These are phyloP conservation scores for Diaporthe sp. DNA, from an alignment of 2,329 filamentous ascomycete species.

Conservation along the genomic window DNA sequence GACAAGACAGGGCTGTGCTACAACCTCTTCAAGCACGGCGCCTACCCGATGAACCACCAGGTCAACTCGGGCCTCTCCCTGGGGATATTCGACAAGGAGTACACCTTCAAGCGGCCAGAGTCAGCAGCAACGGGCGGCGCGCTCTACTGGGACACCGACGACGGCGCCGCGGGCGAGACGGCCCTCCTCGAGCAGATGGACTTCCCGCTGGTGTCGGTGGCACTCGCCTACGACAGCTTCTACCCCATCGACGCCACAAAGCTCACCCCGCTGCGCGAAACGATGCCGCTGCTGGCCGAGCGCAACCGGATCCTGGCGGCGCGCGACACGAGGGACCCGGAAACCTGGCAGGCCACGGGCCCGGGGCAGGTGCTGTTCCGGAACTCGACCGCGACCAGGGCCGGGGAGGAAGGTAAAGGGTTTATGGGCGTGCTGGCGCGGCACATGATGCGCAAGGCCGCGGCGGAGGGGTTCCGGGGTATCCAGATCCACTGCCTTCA, in stretches of 20 bases:
- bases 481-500: slow-evolving; percentile 42
- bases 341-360: slow-evolving; percentile 40
- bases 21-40: slow-evolving; percentile 7
- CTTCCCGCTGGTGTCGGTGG: slow-evolving; percentile 45
- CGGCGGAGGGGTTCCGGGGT: slow-evolving; percentile 38
- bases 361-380: slow-evolving; percentile 41
- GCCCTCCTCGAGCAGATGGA: slow-evolving; percentile 44
- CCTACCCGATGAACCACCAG: slow-evolving; percentile 35
- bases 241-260: slow-evolving; percentile 32
- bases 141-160: slow-evolving; percentile 41
- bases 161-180: slow-evolving; percentile 24
- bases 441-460: slow-evolving; percentile 38
- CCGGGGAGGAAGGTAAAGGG: slow-evolving; percentile 42
- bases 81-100: slow-evolving; percentile 41
- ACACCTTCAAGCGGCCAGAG: slow-evolving; percentile 37
- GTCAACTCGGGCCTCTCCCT: slow-evolving; percentile 37
- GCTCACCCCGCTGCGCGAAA: slow-evolving; percentile 4
- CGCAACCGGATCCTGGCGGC: slow-evolving; percentile 8
- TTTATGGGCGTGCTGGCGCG: slow-evolving; percentile 40
- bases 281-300: neutral
- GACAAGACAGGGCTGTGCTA: slow-evolving; percentile 35
- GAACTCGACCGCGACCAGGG: slow-evolving; percentile 40
- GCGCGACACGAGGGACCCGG: slow-evolving; percentile 40
- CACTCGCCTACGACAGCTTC: slow-evolving; percentile 42
- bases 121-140: slow-evolving; percentile 38